phyloP scores from a whole-genome alignment of 78 protist genomes.

The Tieghemostelium lacteum region DNA sequence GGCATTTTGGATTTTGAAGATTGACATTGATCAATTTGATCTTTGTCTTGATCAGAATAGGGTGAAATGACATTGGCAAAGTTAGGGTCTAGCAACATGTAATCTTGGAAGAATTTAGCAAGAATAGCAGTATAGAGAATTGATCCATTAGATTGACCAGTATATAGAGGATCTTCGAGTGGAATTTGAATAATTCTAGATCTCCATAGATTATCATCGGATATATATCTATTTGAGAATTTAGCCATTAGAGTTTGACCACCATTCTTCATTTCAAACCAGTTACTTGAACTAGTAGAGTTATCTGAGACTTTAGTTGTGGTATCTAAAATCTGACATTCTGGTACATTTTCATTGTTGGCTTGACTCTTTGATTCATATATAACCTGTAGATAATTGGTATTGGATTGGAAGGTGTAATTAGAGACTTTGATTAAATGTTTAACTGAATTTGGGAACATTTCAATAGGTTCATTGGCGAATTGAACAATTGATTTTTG shows the following conservation, averaged over 20 bases:
- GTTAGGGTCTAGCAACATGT: too few relatives aligned
- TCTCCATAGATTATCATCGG: too few relatives aligned
- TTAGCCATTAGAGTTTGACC: constrained; percentile 28
- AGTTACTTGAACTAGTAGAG: background rate
- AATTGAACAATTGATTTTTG: background rate
- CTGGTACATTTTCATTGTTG: background rate
- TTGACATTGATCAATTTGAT: too few relatives aligned
- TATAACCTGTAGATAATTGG: constrained; percentile 17
- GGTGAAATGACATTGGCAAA: too few relatives aligned
- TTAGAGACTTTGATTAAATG: constrained; percentile 6
- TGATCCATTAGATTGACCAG: too few relatives aligned
- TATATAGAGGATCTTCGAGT: too few relatives aligned
- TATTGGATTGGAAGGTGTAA: background rate
- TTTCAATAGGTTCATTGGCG: constrained; percentile 8
- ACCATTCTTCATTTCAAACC: constrained; percentile 51
- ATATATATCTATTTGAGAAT: constrained; percentile 25
- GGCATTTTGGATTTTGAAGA: too few relatives aligned
- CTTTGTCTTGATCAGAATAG: too few relatives aligned
- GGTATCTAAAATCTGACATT: background rate
- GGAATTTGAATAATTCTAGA: too few relatives aligned
- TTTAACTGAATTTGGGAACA: constrained; percentile 31
- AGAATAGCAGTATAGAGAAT: too few relatives aligned
- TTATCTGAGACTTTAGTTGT: background rate
- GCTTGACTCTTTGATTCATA: constrained; percentile 17
- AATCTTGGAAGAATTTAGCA: too few relatives aligned